Conservation (phyloP, 495 filamentous ascomycete genomes). For the Xylaria flabelliformis region DNA sequence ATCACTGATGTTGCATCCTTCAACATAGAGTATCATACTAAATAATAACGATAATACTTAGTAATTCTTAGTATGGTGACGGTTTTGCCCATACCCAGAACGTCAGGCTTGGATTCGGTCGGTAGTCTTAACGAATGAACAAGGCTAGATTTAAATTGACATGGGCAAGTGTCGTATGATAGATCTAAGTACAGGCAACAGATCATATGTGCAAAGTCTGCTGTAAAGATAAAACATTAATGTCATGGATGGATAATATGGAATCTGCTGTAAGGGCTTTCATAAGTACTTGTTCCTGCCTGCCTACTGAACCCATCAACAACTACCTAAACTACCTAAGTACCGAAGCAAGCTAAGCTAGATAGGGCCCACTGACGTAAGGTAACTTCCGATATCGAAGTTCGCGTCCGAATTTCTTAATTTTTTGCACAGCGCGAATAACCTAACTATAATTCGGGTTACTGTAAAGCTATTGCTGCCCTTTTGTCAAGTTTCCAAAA, state of each 20-base stretch:
- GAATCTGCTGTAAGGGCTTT: too few relatives aligned
- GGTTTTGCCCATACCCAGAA: neutral
- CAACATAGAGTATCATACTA: neutral
- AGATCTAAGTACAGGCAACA: neutral
- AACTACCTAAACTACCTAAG: too few relatives aligned
- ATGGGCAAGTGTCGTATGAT: neutral
- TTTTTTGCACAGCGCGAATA: neutral
- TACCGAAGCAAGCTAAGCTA: neutral
- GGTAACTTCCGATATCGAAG: conserved; percentile 21
- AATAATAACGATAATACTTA: neutral
- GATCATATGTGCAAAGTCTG: neutral
- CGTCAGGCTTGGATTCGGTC: neutral
- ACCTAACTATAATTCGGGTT: neutral
- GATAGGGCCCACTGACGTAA: neutral
- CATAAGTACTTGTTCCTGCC: too few relatives aligned
- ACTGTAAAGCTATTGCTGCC: neutral
- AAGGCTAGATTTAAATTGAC: neutral
- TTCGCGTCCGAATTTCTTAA: neutral
- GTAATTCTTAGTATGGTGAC: neutral
- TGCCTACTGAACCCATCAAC: too few relatives aligned
- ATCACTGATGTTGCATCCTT: neutral
- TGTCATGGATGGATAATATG: neutral
- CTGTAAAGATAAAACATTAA: neutral
- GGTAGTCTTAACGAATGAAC: neutral
- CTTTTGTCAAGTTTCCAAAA: neutral